Evolutionary conservation across 176 grass and related monocot species (phyloP).

Genomic region (Echinochloa phyllopogon): DNA sequence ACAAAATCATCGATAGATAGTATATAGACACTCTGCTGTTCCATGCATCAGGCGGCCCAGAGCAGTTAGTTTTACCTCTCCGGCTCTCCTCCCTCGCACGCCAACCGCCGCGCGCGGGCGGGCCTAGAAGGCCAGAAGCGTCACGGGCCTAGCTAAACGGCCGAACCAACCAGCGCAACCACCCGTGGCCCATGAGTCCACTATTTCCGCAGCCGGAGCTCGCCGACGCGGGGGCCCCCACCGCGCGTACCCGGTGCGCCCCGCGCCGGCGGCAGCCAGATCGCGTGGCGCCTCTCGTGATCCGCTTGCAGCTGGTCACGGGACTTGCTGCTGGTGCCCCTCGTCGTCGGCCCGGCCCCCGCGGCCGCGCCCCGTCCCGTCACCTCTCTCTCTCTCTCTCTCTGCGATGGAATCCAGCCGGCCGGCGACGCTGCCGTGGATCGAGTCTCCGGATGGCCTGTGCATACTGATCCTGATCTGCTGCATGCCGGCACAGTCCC

Average conservation of each 20-base stretch:
- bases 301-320: constrained; percentile 13
- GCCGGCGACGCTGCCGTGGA: neutral
- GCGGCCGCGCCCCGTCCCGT: neutral
- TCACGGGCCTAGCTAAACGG: neutral
- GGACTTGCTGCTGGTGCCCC: neutral
- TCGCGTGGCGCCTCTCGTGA: constrained; percentile 32
- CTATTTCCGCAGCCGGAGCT: neutral
- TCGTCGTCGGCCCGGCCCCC: neutral
- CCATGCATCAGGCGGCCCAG: neutral
- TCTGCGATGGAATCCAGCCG: neutral
- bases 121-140: neutral
- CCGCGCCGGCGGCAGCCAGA: constrained; percentile 23
- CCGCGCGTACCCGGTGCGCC: constrained; percentile 47
- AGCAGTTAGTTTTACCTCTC: neutral
- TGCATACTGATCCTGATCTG: no score
- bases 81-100: no score
- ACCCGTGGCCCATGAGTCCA: constrained; percentile 1
- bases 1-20: no score
- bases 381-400: neutral
- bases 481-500: neutral
- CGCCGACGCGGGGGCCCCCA: neutral
- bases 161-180: neutral
- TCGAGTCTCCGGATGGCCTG: neutral
- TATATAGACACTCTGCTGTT: no score
- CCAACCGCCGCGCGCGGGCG: neutral